phyloP scores from a whole-genome alignment of 768 basidiomycete genomes.

The Zangia roseola region DNA sequence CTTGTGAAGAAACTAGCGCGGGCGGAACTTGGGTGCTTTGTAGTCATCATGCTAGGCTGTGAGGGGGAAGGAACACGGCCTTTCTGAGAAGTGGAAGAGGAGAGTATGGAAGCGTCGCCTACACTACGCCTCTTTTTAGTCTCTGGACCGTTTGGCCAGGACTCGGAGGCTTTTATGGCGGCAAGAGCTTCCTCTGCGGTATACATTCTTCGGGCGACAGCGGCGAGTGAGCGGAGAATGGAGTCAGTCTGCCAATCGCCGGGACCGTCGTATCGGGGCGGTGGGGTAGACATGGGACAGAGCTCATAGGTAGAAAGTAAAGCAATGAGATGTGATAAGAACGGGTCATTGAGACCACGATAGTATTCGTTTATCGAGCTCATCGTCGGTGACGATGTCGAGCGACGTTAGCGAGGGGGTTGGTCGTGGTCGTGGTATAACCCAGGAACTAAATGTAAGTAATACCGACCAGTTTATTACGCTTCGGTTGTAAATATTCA shows the following conservation, averaged over 20 bases:
- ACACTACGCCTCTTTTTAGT: conserved; percentile 46
- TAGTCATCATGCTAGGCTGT: conserved; percentile 27
- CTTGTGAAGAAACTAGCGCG: conserved; percentile 23
- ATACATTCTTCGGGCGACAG: conserved; percentile 53
- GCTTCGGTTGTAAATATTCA: conserved; percentile 4
- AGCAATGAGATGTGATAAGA: conserved; percentile 54
- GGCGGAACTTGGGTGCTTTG: conserved; percentile 12
- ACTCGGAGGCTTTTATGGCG: conserved; percentile 39
- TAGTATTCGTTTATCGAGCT: conserved; percentile 28
- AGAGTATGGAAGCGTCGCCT: conserved; percentile 37
- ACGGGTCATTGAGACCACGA: conserved; percentile 33
- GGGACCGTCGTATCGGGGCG: conserved; percentile 56
- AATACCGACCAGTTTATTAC: conserved; percentile 10
- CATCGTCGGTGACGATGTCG: conserved; percentile 31
- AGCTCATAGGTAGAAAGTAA: conserved; percentile 60
- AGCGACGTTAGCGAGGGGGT: conserved; percentile 3
- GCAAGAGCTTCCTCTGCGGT: conserved; percentile 49
- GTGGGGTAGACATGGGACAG: conserved; percentile 48
- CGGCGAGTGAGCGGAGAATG: conserved; percentile 51
- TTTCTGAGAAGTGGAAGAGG: conserved; percentile 28
- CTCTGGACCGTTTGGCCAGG: conserved; percentile 37
- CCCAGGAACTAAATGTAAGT: neutral
- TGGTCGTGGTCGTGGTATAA: conserved; percentile 10
- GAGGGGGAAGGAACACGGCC: conserved; percentile 9
- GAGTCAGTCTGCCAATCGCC: conserved; percentile 57